Base-by-base conservation (phyloP, 495 filamentous ascomycete genomes). In the Symbiotaphrina buchneri region DNA sequence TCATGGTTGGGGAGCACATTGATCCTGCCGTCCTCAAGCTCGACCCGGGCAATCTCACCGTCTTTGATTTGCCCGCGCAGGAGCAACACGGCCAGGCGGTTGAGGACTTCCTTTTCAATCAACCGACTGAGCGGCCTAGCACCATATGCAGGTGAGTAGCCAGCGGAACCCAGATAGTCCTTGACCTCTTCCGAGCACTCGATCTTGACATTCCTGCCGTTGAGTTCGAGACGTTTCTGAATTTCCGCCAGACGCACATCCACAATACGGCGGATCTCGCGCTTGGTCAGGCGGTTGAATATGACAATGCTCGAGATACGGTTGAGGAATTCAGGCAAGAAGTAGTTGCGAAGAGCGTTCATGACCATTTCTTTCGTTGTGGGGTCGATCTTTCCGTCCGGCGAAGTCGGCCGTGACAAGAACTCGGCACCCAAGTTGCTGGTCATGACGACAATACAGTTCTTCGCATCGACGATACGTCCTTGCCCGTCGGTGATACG, bases 401-500 rank as follows among this genome's bases (percentile, higher is more conserved):
- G 63, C 31, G 62, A 62, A 27, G 66, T 71, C 11, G 74, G 68
- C 3, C 81, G 74, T 34, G 80, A 55, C n/a, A 97, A 75, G 53
- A 69, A 90, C 46, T 94, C 85, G 26, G 87, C 87, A 31, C 87
- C 87, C 11, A 97, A 52, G 53, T 97, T 97, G 44, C 80, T 91
- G 18, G 87, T 97, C 81, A 97, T 90, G 54, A 97, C 85, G 26
- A 97, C 85, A 41, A 97, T 94, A 48, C 84, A 95, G 61, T 97
- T 97, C 47, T 68, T 76, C 21, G 84, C 90, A 45, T 97, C 90
- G 37, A 97, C 72, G 31, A 93, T 59, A 37, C 87, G 66, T 40
- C 87, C 87, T 59, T 94, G 90, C 29, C 90, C 90, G 42, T 97
- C 87, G 11, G 87, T 97, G 53, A 97, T 94, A 41, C 87, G 87